phyloP scores from a whole-genome alignment of 306 rosid species.

The Citrullus amarus region DNA sequence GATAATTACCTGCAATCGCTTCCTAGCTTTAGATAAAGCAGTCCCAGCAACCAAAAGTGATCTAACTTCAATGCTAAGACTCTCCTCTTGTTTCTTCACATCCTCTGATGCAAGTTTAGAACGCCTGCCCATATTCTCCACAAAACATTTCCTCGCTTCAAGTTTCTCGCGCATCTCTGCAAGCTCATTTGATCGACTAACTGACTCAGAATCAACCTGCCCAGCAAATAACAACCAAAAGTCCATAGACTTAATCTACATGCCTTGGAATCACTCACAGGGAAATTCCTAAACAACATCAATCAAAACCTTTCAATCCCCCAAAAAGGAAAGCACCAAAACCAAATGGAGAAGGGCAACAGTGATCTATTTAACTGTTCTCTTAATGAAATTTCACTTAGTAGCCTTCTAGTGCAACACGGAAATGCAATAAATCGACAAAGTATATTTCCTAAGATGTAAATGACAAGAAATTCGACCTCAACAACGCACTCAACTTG shows the following conservation, averaged over 20 bases:
- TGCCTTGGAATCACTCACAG: neutral
- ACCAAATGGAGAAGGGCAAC: neutral
- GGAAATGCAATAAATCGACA: neutral
- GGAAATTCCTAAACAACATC: neutral
- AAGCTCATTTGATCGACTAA: conserved; percentile 59
- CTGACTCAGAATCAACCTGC: conserved; percentile 73
- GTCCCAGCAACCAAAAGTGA: conserved; percentile 79
- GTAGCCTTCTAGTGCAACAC: neutral
- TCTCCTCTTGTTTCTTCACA: conserved; percentile 61
- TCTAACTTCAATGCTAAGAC: conserved; percentile 53
- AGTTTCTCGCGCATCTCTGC: conserved; percentile 66
- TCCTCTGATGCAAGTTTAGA: conserved; percentile 48
- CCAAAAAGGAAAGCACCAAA: neutral
- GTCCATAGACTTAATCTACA: neutral
- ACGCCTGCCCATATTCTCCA: conserved; percentile 37
- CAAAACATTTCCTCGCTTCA: conserved; percentile 48
- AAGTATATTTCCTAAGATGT: neutral
- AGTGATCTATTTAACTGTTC: neutral
- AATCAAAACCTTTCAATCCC: neutral
- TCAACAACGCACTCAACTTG: neutral
- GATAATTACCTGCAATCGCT: conserved; percentile 53
- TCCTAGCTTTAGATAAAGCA: conserved; percentile 60
- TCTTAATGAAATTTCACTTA: neutral
- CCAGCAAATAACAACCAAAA: conserved; percentile 36
- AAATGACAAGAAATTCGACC: neutral